Evolutionary conservation across 2,329 filamentous ascomycete species (phyloP).

Genomic region (Zelopaecilomyces penicillatus): DNA sequence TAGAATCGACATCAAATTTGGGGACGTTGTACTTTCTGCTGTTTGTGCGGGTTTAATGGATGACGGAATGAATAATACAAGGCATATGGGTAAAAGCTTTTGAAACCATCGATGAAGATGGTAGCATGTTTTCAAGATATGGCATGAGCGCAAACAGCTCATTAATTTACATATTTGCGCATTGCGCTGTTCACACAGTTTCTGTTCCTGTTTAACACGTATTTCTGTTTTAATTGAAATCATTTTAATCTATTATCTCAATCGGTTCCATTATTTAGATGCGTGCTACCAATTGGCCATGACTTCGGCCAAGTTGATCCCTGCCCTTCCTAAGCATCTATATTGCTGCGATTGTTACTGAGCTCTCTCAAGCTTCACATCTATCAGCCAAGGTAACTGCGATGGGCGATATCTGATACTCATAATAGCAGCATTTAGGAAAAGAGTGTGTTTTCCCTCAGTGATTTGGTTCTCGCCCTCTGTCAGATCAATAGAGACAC

Average conservation of each 20-base stretch:
- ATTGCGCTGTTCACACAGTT: no score
- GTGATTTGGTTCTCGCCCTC: conserved; percentile 23
- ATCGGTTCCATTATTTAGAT: background rate
- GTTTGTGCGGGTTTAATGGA: background rate
- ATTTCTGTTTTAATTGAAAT: no score
- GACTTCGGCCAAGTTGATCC: no score
- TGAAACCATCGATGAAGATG: no score
- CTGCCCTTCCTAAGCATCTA: no score
- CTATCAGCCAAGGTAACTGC: conserved; percentile 46
- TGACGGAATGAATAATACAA: background rate
- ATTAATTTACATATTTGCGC: no score
- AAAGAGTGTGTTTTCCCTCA: conserved; percentile 42
- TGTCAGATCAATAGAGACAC: conserved; percentile 29
- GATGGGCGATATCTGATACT: conserved; percentile 29
- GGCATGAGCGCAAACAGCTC: no score
- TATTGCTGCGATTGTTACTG: background rate
- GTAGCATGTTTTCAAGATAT: no score
- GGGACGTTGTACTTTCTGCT: background rate
- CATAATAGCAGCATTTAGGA: conserved; percentile 52
- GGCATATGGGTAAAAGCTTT: no score
- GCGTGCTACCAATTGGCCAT: background rate
- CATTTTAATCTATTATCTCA: background rate
- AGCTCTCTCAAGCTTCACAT: conserved; percentile 32
- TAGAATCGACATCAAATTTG: background rate
- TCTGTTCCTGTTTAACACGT: no score